phyloP scores from a whole-genome alignment of 495 filamentous ascomycete genomes.

The Penicillium coffeae region DNA sequence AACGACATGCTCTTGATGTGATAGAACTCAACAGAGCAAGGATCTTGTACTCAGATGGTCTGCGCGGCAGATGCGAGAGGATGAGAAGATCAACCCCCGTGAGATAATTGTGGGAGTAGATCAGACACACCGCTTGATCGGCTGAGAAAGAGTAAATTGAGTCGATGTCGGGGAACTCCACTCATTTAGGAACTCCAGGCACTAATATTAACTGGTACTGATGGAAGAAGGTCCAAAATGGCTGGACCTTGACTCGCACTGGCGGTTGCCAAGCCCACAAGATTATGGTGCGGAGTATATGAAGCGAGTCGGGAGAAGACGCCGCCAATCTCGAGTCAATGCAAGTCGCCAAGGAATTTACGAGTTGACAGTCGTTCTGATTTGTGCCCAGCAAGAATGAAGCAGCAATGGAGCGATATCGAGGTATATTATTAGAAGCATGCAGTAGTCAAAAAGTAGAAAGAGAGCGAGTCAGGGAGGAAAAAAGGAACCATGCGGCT shows the following conservation, averaged over 20 bases:
- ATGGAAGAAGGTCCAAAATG: not conserved
- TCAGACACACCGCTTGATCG: not conserved
- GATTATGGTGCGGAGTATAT: not conserved
- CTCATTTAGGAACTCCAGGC: not conserved
- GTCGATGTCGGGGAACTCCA: not conserved
- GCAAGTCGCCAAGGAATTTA: not conserved
- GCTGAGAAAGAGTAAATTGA: not conserved
- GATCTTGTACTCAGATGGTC: not conserved
- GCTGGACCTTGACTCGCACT: not conserved
- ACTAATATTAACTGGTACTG: not conserved
- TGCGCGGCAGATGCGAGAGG: not conserved
- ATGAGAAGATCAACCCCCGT: not conserved
- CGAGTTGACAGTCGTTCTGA: no score
- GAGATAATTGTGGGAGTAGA: not conserved
- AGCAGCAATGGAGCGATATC: not conserved
- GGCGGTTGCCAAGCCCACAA: not conserved
- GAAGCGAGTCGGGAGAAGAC: no score
- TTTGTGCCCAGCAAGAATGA: no score
- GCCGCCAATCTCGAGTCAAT: no score
- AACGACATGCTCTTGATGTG: constrained; percentile 30
- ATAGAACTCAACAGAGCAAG: not conserved
- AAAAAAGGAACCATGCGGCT: not conserved
- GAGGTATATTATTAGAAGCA: not conserved
- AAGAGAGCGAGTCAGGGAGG: not conserved
- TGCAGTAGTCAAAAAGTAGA: not conserved